Percentiles rank a stretch among this genome's conserved stretches.
These are phyloP conservation scores for Silene coronaria DNA, from an alignment of 179 eudicot species.

Conservation along the genomic window DNA sequence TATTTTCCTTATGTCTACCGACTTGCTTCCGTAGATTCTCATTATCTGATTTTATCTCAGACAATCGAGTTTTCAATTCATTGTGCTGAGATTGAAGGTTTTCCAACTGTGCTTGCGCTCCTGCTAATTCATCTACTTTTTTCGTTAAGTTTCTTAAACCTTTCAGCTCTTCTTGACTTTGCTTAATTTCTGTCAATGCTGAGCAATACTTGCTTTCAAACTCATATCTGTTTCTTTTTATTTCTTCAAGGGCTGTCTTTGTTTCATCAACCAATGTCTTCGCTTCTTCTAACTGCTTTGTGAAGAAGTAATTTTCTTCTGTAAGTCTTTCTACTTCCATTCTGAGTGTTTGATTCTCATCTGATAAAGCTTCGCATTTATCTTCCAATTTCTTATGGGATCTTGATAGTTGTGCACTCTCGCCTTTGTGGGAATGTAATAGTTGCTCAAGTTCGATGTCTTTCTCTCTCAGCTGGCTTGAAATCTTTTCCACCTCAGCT, in stretches of 20 bases:
- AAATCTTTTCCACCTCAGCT: conserved; percentile 41
- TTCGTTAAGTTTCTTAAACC: conserved; percentile 34
- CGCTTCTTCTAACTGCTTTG: conserved; percentile 31
- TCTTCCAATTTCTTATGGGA: conserved; percentile 28
- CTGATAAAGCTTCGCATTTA: conserved; percentile 30
- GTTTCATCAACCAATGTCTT: conserved; percentile 26
- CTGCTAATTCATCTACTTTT: conserved; percentile 39
- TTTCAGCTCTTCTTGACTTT: conserved; percentile 32
- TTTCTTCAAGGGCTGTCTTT: conserved; percentile 28
- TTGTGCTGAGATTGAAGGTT: conserved; percentile 39
- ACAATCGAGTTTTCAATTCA: conserved; percentile 40
- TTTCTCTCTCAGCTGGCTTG: conserved; percentile 32
- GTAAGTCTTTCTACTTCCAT: conserved; percentile 51
- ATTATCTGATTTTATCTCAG: conserved; percentile 47
- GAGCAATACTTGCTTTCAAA: conserved; percentile 36
- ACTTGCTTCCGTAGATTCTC: conserved; percentile 56
- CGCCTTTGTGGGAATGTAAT: conserved; percentile 35
- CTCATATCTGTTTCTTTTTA: conserved; percentile 39
- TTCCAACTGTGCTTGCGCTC: conserved; percentile 47
- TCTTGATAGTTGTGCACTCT: conserved; percentile 26
- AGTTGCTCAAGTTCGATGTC: conserved; percentile 37
- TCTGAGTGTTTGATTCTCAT: conserved; percentile 42
- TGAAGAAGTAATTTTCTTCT: conserved; percentile 40
- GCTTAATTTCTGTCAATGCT: conserved; percentile 38
- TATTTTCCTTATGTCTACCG: conserved; percentile 36